Conservation (phyloP, 495 filamentous ascomycete species). For the Chaetomium tenue region DNA sequence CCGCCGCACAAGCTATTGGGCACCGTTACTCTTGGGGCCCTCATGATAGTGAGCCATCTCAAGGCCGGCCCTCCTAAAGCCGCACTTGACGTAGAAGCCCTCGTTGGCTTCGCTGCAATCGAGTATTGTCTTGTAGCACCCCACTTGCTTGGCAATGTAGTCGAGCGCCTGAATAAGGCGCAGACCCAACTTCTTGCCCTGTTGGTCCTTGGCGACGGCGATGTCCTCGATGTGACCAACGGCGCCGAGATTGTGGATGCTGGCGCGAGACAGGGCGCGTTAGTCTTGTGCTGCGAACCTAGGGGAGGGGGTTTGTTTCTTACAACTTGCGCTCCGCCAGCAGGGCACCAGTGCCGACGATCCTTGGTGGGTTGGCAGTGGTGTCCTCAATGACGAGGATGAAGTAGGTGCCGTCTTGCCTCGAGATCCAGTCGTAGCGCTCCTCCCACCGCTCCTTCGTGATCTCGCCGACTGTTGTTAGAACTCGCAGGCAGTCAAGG, state of each 20-base stretch:
- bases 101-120: slow-evolving; percentile 73
- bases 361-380: slow-evolving; percentile 41
- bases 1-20: slow-evolving; percentile 25
- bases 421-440: slow-evolving; percentile 80
- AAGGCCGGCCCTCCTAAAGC: slow-evolving; percentile 85
- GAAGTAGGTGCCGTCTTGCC: slow-evolving; percentile 78
- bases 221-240: slow-evolving; percentile 99
- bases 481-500: slow-evolving; percentile 83
- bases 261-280: slow-evolving; percentile 31
- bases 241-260: slow-evolving; percentile 67
- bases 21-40: slow-evolving; percentile 47
- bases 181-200: slow-evolving; percentile 93
- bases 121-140: slow-evolving; percentile 83
- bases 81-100: slow-evolving; percentile 98
- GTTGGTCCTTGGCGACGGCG: slow-evolving; percentile 87
- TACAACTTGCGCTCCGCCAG: slow-evolving; percentile 86
- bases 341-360: slow-evolving; percentile 86
- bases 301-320: slow-evolving; percentile 25
- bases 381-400: slow-evolving; percentile 78
- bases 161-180: slow-evolving; percentile 93
- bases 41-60: slow-evolving; percentile 98
- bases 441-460: slow-evolving; percentile 68
- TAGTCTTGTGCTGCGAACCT: slow-evolving; percentile 11
- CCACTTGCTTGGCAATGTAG: slow-evolving; percentile 76
- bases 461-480: slow-evolving; percentile 92